Percentiles rank a stretch among this genome's conserved stretches.
Evolutionary conservation across 2,329 filamentous ascomycete species (phyloP).

Genomic region (Corynespora cassiicola): DNA sequence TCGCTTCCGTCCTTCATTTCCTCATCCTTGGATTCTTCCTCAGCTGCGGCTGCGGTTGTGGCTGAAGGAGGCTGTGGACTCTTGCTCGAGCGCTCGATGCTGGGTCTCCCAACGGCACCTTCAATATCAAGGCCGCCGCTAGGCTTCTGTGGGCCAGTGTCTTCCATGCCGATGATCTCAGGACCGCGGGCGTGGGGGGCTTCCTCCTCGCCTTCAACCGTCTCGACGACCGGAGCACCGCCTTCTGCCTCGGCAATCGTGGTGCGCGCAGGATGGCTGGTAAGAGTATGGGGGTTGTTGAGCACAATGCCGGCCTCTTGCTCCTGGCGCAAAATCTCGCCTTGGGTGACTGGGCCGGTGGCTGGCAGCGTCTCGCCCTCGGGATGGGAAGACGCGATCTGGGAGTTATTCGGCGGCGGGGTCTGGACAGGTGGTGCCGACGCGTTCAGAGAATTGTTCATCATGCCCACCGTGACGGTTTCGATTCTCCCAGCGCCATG

Average conservation of each 20-base stretch:
- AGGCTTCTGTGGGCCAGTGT: constrained; percentile 81
- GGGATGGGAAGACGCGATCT: constrained; percentile 40
- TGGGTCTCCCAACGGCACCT: constrained; percentile 43
- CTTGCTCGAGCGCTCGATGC: constrained; percentile 32
- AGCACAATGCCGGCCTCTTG: constrained; percentile 82
- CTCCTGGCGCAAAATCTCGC: constrained; percentile 84
- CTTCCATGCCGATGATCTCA: constrained; percentile 81
- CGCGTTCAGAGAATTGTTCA: constrained; percentile 12
- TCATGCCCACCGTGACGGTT: constrained; percentile 77
- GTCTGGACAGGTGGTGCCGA: constrained; percentile 6
- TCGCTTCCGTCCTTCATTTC: constrained; percentile 19
- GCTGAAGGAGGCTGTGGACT: constrained; percentile 26
- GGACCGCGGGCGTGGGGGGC: constrained; percentile 83
- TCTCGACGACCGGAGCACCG: constrained; percentile 39
- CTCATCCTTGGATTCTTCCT: constrained; percentile 28
- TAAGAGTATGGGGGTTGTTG: constrained; percentile 46
- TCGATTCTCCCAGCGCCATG: constrained; percentile 81
- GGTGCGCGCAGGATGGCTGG: constrained; percentile 30
- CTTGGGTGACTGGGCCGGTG: constrained; percentile 66
- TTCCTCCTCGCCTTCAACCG: constrained; percentile 59
- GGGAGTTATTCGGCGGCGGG: constrained; percentile 14
- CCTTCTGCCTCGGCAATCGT: constrained; percentile 32
- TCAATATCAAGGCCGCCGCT: constrained; percentile 47
- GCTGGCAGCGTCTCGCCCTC: constrained; percentile 45
- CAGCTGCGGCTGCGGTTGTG: constrained; percentile 13